Conservation (phyloP, 768 basidiomycete species). For the Boletus reticulatus region DNA sequence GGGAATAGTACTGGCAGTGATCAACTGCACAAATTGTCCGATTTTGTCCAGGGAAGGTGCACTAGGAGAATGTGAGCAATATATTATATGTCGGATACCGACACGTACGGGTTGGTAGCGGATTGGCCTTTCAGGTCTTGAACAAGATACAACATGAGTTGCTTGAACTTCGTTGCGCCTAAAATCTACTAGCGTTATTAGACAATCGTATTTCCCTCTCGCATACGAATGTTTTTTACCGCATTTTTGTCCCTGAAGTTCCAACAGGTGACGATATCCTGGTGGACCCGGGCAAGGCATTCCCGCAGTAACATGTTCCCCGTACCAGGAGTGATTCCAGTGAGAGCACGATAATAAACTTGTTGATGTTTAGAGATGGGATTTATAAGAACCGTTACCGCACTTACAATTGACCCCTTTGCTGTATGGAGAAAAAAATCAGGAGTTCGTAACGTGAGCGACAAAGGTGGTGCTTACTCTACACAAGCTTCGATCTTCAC, state of each 20-base stretch:
- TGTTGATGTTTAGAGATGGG: not conserved
- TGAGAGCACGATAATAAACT: slow-evolving; percentile 1
- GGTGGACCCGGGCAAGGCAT: slow-evolving; percentile 4
- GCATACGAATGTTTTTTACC: not conserved
- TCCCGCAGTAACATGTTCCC: not conserved
- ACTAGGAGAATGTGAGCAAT: not conserved
- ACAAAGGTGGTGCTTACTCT: not conserved
- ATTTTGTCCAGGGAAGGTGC: not conserved
- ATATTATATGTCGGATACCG: not conserved
- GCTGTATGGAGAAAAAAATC: not conserved
- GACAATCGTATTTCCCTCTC: not conserved
- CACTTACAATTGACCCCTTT: slow-evolving; percentile 5
- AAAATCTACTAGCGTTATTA: not conserved
- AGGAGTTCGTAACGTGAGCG: not conserved
- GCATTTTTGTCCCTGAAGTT: slow-evolving; percentile 1
- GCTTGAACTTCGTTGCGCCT: not conserved
- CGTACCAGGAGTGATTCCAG: not conserved
- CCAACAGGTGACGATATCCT: slow-evolving; percentile 8
- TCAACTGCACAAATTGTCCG: not conserved
- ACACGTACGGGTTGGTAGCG: not conserved
- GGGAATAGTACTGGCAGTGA: not conserved
- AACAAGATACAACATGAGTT: slow-evolving; percentile 5
- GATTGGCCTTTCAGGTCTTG: not conserved
- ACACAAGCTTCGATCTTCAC: slow-evolving; percentile 5
- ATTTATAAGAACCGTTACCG: not conserved